Conservation (phyloP, 345 rosid genomes). For the Fremontodendron californicum region DNA sequence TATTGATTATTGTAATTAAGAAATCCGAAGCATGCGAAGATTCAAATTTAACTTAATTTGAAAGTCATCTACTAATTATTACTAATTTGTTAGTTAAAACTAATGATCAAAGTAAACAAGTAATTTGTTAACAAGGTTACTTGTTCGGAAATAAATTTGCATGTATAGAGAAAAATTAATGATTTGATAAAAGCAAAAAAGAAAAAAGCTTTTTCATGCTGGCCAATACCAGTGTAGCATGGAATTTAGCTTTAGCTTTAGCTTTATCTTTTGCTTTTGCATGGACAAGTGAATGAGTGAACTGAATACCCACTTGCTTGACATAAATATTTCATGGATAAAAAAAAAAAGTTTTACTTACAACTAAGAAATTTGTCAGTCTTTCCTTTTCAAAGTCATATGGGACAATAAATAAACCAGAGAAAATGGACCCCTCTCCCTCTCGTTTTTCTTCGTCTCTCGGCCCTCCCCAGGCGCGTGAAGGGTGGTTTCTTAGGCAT, state of each 20-base stretch:
- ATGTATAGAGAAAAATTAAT: background rate
- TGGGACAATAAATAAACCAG: conserved; percentile 15
- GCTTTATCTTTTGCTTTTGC: background rate
- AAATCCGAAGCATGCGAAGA: background rate
- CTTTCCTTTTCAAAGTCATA: conserved; percentile 22
- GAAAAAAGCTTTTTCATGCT: background rate
- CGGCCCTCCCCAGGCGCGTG: background rate
- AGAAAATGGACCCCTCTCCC: conserved; percentile 9
- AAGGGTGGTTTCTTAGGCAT: no score
- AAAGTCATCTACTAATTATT: background rate
- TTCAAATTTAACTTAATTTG: background rate
- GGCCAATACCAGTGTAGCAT: background rate
- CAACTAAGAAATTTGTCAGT: conserved; percentile 12
- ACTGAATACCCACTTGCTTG: no score
- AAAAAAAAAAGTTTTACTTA: background rate
- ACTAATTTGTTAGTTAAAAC: background rate
- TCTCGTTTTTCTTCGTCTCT: no score
- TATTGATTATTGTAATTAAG: background rate
- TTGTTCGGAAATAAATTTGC: background rate
- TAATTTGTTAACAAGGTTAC: background rate
- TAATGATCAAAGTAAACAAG: background rate
- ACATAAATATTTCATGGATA: background rate
- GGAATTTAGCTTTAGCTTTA: conserved; percentile 3
- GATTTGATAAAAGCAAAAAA: background rate
- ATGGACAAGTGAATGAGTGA: conserved; percentile 1